These are phyloP conservation scores for Abrus pulchellus DNA, from an alignment of 306 rosid species.

Conservation along the genomic window DNA sequence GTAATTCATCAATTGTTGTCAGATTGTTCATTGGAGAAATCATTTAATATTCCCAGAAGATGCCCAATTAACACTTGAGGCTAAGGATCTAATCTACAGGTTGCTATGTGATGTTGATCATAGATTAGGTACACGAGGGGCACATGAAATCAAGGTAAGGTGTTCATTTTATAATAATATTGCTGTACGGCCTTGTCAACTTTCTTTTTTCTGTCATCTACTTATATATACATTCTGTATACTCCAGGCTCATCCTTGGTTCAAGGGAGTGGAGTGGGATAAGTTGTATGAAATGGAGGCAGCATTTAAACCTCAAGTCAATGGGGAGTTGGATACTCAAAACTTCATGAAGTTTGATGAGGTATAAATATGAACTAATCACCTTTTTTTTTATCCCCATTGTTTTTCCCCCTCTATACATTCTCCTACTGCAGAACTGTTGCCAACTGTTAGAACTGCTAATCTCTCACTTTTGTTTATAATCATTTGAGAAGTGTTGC, in stretches of 20 bases:
- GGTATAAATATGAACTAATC: slow-evolving; percentile 58
- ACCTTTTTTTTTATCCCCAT: slow-evolving; percentile 5
- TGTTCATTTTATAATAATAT: slow-evolving; percentile 43
- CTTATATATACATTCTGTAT: slow-evolving; percentile 44
- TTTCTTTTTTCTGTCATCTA: slow-evolving; percentile 31
- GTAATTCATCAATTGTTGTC: slow-evolving; percentile 53
- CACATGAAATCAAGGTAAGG: slow-evolving; percentile 82
- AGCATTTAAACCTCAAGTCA: slow-evolving; percentile 96
- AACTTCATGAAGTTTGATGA: slow-evolving; percentile 99
- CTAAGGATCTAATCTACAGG: slow-evolving; percentile 91
- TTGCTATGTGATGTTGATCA: slow-evolving; percentile 94
- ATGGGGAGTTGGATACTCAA: slow-evolving; percentile 97
- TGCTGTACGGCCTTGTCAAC: slow-evolving; percentile 25
- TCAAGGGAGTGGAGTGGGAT: slow-evolving; percentile 85
- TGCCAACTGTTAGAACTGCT: slow-evolving; percentile 29
- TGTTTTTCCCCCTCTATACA: not conserved
- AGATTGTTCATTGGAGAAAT: slow-evolving; percentile 99
- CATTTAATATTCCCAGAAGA: slow-evolving; percentile 94
- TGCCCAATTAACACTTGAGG: slow-evolving; percentile 79
- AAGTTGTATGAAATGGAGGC: slow-evolving; percentile 95
- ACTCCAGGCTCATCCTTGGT: slow-evolving; percentile 97
- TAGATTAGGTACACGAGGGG: slow-evolving; percentile 92
- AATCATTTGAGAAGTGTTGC: slow-evolving; percentile 33
- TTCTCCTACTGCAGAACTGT: slow-evolving; percentile 28
- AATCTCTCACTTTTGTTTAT: slow-evolving; percentile 13